Evolutionary conservation across 495 filamentous ascomycete genomes (phyloP).

Genomic region (Penicillium samsonianum): DNA sequence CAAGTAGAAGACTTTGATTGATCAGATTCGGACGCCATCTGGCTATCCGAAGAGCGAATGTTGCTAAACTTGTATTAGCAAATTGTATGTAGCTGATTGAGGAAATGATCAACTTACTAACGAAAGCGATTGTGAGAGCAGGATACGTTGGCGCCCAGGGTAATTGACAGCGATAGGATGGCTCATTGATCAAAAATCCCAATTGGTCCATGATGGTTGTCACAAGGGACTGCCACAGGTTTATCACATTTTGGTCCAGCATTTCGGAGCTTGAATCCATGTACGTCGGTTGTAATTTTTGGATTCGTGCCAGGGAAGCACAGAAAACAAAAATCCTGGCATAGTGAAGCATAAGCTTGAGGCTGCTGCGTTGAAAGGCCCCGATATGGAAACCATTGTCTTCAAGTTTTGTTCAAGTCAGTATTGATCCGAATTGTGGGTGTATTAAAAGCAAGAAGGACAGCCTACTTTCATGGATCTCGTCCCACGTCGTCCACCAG

Average conservation of each 20-base stretch:
- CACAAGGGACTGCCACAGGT: constrained; percentile 42
- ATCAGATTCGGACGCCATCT: constrained; percentile 45
- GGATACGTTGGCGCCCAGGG: constrained; percentile 47
- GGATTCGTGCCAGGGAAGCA: constrained; percentile 41
- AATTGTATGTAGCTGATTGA: neutral
- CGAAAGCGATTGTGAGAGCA: constrained; percentile 44
- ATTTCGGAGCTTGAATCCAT: constrained; percentile 27
- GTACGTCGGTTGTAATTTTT: constrained; percentile 36
- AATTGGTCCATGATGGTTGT: constrained; percentile 43
- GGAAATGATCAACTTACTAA: constrained; percentile 35
- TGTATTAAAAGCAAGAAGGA: neutral
- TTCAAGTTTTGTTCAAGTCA: constrained; percentile 12
- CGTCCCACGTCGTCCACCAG: constrained; percentile 47
- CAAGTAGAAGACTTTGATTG: constrained; percentile 37
- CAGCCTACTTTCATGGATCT: constrained; percentile 43
- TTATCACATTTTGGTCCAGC: constrained; percentile 30
- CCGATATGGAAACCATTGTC: constrained; percentile 45
- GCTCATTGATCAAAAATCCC: constrained; percentile 38
- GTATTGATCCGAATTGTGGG: neutral
- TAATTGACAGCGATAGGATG: constrained; percentile 42
- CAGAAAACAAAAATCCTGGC: constrained; percentile 44
- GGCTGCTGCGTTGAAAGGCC: constrained; percentile 44
- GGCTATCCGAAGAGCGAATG: constrained; percentile 44
- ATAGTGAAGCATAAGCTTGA: constrained; percentile 44
- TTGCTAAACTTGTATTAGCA: constrained; percentile 28